Evolutionary conservation across 2,329 filamentous ascomycete species (phyloP).

Genomic region (Mycosphaerelloides madeirae): DNA sequence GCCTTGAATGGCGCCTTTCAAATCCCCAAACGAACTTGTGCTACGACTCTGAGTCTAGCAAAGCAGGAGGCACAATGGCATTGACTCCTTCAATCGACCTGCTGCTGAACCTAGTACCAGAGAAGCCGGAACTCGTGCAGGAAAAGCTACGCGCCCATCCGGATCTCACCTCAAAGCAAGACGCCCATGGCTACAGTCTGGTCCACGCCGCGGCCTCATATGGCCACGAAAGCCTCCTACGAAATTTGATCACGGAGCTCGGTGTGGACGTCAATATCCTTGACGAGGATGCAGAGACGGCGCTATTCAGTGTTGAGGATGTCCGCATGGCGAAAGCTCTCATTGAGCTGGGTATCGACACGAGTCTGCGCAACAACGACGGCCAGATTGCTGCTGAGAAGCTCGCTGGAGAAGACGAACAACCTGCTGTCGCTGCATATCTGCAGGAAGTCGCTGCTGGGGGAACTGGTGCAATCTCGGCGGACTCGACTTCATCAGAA

Average conservation of each 20-base stretch:
- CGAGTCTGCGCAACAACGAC: constrained; percentile 62
- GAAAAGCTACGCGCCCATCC: constrained; percentile 69
- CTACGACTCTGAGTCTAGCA: too few relatives aligned
- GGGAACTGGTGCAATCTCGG: constrained; percentile 1
- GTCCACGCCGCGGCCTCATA: constrained; percentile 92
- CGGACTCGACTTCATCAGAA: constrained; percentile 24
- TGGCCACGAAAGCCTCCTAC: constrained; percentile 75
- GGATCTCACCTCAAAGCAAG: constrained; percentile 71
- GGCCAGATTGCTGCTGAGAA: constrained; percentile 77
- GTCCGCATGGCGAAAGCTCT: constrained; percentile 71
- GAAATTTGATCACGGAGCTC: constrained; percentile 69
- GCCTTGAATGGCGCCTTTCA: too few relatives aligned
- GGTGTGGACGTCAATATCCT: constrained; percentile 72
- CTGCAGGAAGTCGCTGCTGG: constrained; percentile 44
- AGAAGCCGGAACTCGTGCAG: constrained; percentile 70
- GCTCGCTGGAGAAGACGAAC: constrained; percentile 73
- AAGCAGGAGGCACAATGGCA: constrained; percentile 21
- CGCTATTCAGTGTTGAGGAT: constrained; percentile 88
- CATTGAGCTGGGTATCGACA: constrained; percentile 71
- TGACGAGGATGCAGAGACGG: constrained; percentile 90
- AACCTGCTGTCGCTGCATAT: constrained; percentile 69
- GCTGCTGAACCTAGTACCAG: constrained; percentile 62
- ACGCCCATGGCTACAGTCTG: constrained; percentile 89
- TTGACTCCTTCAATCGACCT: constrained; percentile 39
- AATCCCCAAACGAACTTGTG: too few relatives aligned